Evolutionary conservation across 2,329 filamentous ascomycete genomes (phyloP).

Genomic region (Neurospora sp.): DNA sequence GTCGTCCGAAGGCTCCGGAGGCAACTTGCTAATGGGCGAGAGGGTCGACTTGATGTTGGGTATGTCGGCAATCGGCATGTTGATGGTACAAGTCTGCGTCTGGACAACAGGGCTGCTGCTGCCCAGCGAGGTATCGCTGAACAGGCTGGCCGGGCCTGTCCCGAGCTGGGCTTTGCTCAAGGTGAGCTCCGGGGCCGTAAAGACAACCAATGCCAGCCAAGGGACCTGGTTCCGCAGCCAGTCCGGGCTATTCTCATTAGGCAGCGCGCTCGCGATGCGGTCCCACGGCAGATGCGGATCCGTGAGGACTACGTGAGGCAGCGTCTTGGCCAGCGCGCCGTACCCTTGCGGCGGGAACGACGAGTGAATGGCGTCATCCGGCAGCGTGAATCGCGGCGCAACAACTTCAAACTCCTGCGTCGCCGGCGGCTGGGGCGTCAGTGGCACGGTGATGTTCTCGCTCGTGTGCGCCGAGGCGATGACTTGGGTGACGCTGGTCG

Average conservation of each 20-base stretch:
- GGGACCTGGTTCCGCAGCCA: conserved; percentile 22
- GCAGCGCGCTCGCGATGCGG: conserved; percentile 17
- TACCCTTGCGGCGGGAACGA: conserved; percentile 31
- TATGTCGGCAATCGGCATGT: conserved; percentile 14
- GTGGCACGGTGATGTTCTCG: not conserved
- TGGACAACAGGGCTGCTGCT: conserved; percentile 8
- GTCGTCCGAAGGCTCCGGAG: not conserved
- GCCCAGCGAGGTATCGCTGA: conserved; percentile 9
- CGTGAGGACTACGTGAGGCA: conserved; percentile 35
- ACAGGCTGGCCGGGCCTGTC: conserved; percentile 8
- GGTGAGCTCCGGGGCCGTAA: conserved; percentile 10
- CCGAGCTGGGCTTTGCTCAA: conserved; percentile 25
- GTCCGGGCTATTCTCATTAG: not conserved
- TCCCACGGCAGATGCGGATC: conserved; percentile 37
- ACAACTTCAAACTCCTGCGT: not conserved
- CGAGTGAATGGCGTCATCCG: conserved; percentile 23
- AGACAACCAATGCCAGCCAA: conserved; percentile 28
- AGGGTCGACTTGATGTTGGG: conserved; percentile 1
- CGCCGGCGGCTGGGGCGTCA: not conserved
- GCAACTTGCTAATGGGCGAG: conserved; percentile 4
- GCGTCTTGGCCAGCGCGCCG: conserved; percentile 20
- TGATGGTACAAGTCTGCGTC: conserved; percentile 17
- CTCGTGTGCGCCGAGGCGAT: not conserved
- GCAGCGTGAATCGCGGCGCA: too few species aligned
- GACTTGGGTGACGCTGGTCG: conserved; percentile 9